Evolutionary conservation across 164 flowering plant species (phyloP).

Genomic region (Kalanchoe fedtschenkoi): DNA sequence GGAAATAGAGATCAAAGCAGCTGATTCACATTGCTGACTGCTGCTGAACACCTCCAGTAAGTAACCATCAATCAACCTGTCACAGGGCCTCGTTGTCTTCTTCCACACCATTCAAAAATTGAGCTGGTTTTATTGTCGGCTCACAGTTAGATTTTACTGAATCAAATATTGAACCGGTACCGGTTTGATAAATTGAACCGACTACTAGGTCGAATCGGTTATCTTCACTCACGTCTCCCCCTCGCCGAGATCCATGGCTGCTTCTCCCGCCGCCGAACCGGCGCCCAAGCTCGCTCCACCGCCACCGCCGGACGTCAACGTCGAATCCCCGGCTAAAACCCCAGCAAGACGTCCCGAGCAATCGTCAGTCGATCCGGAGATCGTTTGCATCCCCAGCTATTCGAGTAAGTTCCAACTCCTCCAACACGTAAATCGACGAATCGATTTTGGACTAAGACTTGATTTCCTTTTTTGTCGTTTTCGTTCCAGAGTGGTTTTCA

Average conservation of each 20-base stretch:
- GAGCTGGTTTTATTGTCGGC: not conserved
- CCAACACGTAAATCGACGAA: not conserved
- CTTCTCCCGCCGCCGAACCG: constrained; percentile 7
- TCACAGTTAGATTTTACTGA: no score
- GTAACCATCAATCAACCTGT: not conserved
- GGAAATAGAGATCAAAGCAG: not conserved
- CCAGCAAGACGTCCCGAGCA: constrained; percentile 14
- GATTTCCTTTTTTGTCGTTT: not conserved
- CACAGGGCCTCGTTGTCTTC: not conserved
- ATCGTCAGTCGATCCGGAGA: constrained; percentile 11
- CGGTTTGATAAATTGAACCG: not conserved
- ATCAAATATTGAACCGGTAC: no score
- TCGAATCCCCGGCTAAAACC: not conserved
- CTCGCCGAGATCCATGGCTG: constrained; percentile 4
- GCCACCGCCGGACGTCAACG: constrained; percentile 5
- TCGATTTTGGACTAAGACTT: not conserved
- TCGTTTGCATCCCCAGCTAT: constrained; percentile 44
- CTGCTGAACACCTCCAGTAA: not conserved
- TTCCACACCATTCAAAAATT: not conserved
- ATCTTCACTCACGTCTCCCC: not conserved
- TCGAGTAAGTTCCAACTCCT: constrained; percentile 26
- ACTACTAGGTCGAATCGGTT: not conserved
- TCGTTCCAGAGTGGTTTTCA: constrained; percentile 66
- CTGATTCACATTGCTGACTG: not conserved
- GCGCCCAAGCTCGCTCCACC: constrained; percentile 5